These are phyloP conservation scores for Capronia epimyces DNA, from an alignment of 2,329 filamentous ascomycete genomes.

Conservation along the genomic window DNA sequence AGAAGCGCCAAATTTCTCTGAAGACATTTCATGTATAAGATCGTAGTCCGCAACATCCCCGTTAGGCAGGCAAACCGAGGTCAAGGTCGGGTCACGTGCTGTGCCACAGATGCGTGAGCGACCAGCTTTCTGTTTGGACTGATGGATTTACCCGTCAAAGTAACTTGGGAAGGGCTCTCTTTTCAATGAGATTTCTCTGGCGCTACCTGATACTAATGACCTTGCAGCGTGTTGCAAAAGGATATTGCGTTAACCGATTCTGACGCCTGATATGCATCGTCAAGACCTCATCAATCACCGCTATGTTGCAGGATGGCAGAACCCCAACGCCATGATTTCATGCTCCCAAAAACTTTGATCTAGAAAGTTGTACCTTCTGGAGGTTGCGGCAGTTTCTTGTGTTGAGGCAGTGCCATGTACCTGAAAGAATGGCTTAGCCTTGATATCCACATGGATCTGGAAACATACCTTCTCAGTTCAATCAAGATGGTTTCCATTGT, in stretches of 20 bases:
- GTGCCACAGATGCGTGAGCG: background rate
- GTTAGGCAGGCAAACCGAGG: constrained; percentile 4
- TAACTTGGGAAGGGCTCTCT: background rate
- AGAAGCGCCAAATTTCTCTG: background rate
- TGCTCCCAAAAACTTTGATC: constrained; percentile 11
- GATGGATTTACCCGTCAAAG: background rate
- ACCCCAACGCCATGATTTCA: constrained; percentile 17
- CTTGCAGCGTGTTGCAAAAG: background rate
- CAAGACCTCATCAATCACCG: constrained; percentile 17
- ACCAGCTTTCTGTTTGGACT: background rate
- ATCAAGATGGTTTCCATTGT: constrained; percentile 93
- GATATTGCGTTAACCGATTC: constrained; percentile 1
- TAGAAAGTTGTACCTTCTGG: constrained; percentile 68
- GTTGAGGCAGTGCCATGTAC: constrained; percentile 83
- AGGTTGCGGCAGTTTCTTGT: constrained; percentile 95
- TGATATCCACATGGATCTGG: background rate
- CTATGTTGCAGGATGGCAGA: constrained; percentile 6
- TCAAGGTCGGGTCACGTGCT: background rate
- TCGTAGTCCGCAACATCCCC: background rate
- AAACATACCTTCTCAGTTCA: constrained; percentile 66
- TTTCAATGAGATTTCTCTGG: background rate
- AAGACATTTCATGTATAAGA: background rate
- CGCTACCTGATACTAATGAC: background rate
- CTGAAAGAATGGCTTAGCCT: constrained; percentile 44
- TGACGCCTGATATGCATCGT: constrained; percentile 18